These are phyloP conservation scores for Pyrenula aspistea DNA, from an alignment of 495 filamentous ascomycete species.

Conservation along the genomic window DNA sequence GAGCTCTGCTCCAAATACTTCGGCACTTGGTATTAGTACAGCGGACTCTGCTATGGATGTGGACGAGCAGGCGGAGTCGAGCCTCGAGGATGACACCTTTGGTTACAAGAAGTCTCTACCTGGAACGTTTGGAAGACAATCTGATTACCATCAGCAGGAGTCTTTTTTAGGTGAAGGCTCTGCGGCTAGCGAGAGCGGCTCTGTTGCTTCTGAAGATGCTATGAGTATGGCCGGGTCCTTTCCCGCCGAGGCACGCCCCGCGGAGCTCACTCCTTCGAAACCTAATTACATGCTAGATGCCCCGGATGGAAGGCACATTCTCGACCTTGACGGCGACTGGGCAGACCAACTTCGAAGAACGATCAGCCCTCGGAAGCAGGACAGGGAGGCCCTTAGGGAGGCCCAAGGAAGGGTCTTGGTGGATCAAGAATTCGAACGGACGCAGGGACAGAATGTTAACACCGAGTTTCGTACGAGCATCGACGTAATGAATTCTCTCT, in stretches of 20 bases:
- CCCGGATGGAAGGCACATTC: constrained; percentile 38
- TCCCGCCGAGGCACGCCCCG: constrained; percentile 50
- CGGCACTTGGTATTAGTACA: constrained; percentile 22
- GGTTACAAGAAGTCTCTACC: constrained; percentile 68
- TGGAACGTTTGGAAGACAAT: constrained; percentile 53
- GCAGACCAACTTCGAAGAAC: constrained; percentile 83
- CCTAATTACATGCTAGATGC: constrained; percentile 30
- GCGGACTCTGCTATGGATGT: constrained; percentile 17
- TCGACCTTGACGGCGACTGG: constrained; percentile 59
- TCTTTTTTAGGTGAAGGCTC: constrained; percentile 89
- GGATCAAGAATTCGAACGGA: constrained; percentile 16
- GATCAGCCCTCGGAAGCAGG: constrained; percentile 78
- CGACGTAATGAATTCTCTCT: constrained; percentile 86
- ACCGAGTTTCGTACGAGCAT: constrained; percentile 65
- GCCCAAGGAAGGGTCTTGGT: constrained; percentile 43
- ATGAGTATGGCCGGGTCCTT: constrained; percentile 70
- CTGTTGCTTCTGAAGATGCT: constrained; percentile 38
- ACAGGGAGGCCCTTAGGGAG: constrained; percentile 54
- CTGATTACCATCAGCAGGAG: constrained; percentile 35
- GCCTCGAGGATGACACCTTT: constrained; percentile 65
- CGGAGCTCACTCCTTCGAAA: constrained; percentile 27
- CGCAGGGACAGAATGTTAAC: constrained; percentile 19
- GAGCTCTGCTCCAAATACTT: constrained; percentile 43
- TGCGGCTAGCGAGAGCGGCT: constrained; percentile 58
- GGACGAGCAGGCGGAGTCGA: constrained; percentile 32